A percentile compares a stretch with the other conserved stretches of the same genome.
Evolutionary conservation across 78 protist genomes (phyloP).

Genomic region (Pigoraptor vietnamica): DNA sequence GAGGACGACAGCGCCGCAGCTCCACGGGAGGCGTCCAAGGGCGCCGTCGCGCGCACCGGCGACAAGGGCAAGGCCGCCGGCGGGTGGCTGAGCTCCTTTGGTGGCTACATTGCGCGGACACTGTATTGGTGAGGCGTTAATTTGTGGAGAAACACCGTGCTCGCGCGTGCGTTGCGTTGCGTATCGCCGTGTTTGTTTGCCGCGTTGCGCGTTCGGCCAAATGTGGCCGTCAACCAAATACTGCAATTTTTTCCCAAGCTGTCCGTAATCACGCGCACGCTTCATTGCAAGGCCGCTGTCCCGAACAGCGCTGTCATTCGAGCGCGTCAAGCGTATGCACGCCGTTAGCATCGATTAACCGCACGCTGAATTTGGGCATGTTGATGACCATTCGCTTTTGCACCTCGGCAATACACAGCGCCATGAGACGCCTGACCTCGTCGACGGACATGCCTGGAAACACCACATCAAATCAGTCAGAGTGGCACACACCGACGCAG

Average conservation of each 20-base stretch:
- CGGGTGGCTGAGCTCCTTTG: neutral
- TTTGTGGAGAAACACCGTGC: neutral
- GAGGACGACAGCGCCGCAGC: neutral
- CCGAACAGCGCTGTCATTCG: neutral
- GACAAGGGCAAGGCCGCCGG: neutral
- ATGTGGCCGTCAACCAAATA: too few relatives aligned
- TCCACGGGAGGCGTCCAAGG: neutral
- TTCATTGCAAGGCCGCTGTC: neutral
- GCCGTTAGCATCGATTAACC: neutral
- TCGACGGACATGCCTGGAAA: constrained; percentile 16
- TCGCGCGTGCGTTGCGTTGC: too few relatives aligned
- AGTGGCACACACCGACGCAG: too few relatives aligned
- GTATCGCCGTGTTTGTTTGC: too few relatives aligned
- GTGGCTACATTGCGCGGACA: neutral
- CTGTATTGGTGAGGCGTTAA: neutral
- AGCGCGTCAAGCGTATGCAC: neutral
- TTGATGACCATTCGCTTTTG: constrained; percentile 44
- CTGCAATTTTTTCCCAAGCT: too few relatives aligned
- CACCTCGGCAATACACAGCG: constrained; percentile 34
- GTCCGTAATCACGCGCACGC: too few relatives aligned
- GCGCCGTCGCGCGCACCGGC: neutral
- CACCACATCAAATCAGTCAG: neutral
- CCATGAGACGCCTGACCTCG: constrained; percentile 35
- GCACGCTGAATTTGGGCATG: neutral
- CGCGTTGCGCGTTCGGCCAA: too few relatives aligned